phyloP scores from a whole-genome alignment of 176 grass and related monocot species.

The Neostapfia colusana region DNA sequence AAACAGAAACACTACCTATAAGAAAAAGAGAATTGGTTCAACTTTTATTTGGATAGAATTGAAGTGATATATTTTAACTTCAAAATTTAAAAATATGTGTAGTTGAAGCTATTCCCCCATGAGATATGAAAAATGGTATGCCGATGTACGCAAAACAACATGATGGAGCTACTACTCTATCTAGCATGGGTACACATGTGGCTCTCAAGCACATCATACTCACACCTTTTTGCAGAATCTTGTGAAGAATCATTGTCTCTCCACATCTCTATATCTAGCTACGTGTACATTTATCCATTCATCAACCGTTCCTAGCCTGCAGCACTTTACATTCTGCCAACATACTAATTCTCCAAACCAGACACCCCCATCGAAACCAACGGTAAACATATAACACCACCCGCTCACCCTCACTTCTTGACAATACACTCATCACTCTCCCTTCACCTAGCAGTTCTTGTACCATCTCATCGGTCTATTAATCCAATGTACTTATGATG shows the following conservation, averaged over 20 bases:
- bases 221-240: constrained; percentile 52
- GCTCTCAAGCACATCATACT: constrained; percentile 43
- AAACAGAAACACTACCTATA: too few relatives aligned
- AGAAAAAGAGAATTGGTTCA: too few relatives aligned
- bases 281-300: neutral
- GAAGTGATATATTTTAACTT: too few relatives aligned
- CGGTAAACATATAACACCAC: neutral
- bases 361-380: constrained; percentile 5
- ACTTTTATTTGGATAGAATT: too few relatives aligned
- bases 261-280: constrained; percentile 27
- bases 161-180: constrained; percentile 40
- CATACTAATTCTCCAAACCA: constrained; percentile 44
- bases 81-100: too few relatives aligned
- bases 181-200: constrained; percentile 45
- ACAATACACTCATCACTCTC: neutral
- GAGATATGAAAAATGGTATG: constrained; percentile 1
- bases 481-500: constrained; percentile 36
- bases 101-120: too few relatives aligned
- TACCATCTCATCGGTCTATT: constrained; percentile 2
- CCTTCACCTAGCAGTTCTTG: neutral
- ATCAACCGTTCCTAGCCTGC: neutral
- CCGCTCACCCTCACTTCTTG: neutral
- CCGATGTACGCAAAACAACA: constrained; percentile 29
- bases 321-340: too few relatives aligned
- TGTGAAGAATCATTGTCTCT: constrained; percentile 44